phyloP scores from a whole-genome alignment of 177 flowering plant species.

The Vitis hybrid region DNA sequence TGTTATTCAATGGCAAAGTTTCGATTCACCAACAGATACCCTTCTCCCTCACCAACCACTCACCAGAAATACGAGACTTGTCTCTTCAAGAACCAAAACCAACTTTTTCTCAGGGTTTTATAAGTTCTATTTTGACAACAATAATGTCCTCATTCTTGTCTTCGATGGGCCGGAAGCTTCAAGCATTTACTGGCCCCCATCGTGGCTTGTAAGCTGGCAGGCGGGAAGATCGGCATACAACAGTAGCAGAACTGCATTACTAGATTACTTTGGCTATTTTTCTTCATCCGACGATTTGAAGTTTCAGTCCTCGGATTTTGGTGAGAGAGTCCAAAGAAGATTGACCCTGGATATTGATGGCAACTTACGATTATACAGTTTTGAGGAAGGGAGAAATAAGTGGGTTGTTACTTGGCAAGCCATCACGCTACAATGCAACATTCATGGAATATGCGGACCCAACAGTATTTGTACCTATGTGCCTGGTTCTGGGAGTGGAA shows the following conservation, averaged over 20 bases:
- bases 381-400: not conserved
- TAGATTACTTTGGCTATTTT: not conserved
- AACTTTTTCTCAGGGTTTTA: constrained; percentile 13
- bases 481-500: constrained; percentile 8
- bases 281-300: not conserved
- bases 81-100: constrained; percentile 13
- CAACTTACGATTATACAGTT: constrained; percentile 17
- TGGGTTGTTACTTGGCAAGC: constrained; percentile 26
- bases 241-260: too few species aligned
- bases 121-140: not conserved
- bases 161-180: not conserved
- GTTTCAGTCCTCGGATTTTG: not conserved
- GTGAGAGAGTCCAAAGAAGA: constrained; percentile 2
- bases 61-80: constrained; percentile 3
- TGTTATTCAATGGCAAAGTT: constrained; percentile 10
- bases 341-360: constrained; percentile 22
- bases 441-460: constrained; percentile 26
- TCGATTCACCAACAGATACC: constrained; percentile 10
- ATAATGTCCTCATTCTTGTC: constrained; percentile 1
- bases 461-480: not conserved
- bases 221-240: constrained; percentile 4
- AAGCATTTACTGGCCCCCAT: constrained; percentile 9
- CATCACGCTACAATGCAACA: constrained; percentile 5
- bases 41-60: constrained; percentile 7
- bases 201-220: not conserved